Evolutionary conservation across 2,329 filamentous ascomycete species (phyloP).

Genomic region (Emmonsia crescens): DNA sequence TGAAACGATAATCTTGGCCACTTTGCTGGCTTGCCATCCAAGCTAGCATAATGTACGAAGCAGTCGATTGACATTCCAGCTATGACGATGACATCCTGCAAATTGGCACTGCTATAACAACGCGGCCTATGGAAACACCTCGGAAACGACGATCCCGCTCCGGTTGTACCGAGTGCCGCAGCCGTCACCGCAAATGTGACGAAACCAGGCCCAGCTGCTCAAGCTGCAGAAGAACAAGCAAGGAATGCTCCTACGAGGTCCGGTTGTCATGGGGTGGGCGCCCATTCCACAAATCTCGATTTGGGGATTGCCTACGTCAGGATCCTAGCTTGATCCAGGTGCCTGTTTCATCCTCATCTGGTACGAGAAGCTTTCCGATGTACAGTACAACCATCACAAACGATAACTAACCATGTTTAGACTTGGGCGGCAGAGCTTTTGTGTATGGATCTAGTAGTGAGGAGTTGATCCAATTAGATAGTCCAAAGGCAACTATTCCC

Average conservation of each 20-base stretch:
- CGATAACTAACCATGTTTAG: background rate
- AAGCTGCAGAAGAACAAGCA: constrained; percentile 8
- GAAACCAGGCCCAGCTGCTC: constrained; percentile 11
- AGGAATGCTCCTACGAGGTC: constrained; percentile 9
- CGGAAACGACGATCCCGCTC: constrained; percentile 12
- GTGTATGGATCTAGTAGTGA: constrained; percentile 2
- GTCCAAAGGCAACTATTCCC: background rate
- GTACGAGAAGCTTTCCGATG: background rate
- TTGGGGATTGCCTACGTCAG: constrained; percentile 12
- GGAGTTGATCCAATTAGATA: background rate
- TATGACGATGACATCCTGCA: background rate
- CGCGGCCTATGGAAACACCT: background rate
- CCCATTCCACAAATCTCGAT: constrained; percentile 13
- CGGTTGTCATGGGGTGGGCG: constrained; percentile 14
- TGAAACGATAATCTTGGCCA: background rate
- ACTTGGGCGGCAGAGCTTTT: background rate
- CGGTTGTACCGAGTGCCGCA: constrained; percentile 14
- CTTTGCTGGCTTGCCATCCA: background rate
- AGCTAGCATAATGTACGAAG: background rate
- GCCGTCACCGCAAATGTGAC: constrained; percentile 15
- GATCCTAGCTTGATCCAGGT: constrained; percentile 11
- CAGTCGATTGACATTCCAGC: background rate
- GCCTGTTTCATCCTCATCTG: constrained; percentile 6
- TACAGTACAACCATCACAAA: background rate
- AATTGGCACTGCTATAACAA: background rate